These are phyloP conservation scores for Maudiozyma bulderi DNA, from an alignment of 805 yeast genomes.

Conservation along the genomic window DNA sequence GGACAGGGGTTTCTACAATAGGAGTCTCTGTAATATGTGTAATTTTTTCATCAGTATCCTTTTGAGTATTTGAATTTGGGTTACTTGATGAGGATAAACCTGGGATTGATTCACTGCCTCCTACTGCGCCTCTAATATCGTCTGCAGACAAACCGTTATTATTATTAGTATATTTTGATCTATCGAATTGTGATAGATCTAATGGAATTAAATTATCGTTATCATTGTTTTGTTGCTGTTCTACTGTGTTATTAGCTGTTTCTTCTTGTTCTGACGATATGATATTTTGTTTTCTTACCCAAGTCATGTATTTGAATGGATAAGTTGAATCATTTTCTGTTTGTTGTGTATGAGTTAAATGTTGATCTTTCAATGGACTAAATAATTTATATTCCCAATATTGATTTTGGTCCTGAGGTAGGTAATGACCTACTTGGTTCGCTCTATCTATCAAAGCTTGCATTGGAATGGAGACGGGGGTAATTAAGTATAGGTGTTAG, in stretches of 20 bases:
- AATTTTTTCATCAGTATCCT: not conserved
- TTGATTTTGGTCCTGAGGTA: slow-evolving; percentile 8
- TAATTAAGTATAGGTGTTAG: not conserved
- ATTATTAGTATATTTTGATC: slow-evolving; percentile 8
- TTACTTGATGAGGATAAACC: slow-evolving; percentile 28
- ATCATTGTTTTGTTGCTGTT: not conserved
- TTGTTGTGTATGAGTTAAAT: not conserved
- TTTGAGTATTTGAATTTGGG: not conserved
- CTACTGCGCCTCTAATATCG: slow-evolving; percentile 49
- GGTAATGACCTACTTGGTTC: slow-evolving; percentile 10
- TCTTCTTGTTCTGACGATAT: slow-evolving; percentile 4
- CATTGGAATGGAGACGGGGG: not conserved
- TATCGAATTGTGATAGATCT: slow-evolving; percentile 33
- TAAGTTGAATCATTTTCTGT: slow-evolving; percentile 7
- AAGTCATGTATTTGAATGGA: slow-evolving; percentile 17
- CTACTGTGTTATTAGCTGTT: not conserved
- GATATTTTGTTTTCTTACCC: slow-evolving; percentile 9
- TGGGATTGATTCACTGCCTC: slow-evolving; percentile 36
- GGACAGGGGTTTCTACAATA: not conserved
- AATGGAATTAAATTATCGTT: slow-evolving; percentile 14
- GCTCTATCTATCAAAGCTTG: slow-evolving; percentile 20
- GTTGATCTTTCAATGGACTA: slow-evolving; percentile 13
- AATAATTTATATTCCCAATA: slow-evolving; percentile 29
- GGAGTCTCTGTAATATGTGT: not conserved
- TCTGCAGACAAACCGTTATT: slow-evolving; percentile 30